A percentile compares a stretch with the other conserved stretches of the same genome.
These are phyloP conservation scores for Leishmania mexicana DNA, from an alignment of 208 protist genomes.

Conservation along the genomic window DNA sequence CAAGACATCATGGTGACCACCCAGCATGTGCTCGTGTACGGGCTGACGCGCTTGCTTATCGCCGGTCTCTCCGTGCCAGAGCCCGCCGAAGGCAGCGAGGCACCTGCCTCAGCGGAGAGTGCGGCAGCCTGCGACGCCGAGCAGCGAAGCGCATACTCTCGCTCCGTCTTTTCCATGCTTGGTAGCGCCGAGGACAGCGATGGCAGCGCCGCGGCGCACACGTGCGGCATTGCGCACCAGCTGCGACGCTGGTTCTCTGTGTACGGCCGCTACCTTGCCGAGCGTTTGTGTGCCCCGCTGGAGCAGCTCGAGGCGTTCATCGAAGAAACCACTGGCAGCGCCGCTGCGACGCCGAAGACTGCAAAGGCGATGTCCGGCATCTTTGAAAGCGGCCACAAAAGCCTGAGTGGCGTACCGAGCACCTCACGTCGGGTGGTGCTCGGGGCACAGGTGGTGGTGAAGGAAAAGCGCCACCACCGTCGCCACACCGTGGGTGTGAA, in stretches of 20 bases:
- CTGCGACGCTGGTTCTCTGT: constrained; percentile 8
- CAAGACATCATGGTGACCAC: neutral
- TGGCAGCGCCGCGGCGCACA: neutral
- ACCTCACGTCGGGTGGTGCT: constrained; percentile 13
- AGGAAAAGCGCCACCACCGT: constrained; percentile 22
- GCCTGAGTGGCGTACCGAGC: neutral
- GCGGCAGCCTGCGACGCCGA: neutral
- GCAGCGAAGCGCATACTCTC: neutral
- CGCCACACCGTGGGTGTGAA: neutral
- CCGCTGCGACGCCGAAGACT: neutral
- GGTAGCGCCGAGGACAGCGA: neutral
- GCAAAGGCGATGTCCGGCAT: neutral
- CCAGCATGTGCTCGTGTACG: constrained; percentile 1
- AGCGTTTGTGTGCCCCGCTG: constrained; percentile 21
- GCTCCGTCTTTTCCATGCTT: neutral
- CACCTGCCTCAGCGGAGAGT: neutral
- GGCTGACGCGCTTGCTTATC: neutral
- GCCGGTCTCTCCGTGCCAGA: neutral
- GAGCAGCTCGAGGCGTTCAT: constrained; percentile 25
- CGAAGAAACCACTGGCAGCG: constrained; percentile 15
- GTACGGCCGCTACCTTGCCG: constrained; percentile 6
- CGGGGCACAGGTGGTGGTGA: constrained; percentile 21
- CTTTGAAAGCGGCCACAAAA: neutral
- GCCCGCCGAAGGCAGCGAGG: neutral
- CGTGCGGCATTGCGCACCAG: neutral